Conservation (phyloP, 495 filamentous ascomycete species). For the Cetradonia linearis region DNA sequence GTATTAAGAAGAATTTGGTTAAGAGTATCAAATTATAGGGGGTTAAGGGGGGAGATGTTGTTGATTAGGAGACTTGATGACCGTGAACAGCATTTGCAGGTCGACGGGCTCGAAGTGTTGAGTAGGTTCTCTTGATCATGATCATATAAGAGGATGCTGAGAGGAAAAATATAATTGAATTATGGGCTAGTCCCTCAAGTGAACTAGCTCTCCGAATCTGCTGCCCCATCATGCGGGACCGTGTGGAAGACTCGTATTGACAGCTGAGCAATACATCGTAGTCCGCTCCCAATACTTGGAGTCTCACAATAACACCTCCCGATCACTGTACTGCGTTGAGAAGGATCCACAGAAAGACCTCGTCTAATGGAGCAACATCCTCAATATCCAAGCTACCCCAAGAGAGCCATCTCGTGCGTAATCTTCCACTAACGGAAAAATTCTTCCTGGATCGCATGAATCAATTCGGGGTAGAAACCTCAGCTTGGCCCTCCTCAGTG, state of each 20-base stretch:
- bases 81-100: not conserved
- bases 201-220: slow-evolving; percentile 19
- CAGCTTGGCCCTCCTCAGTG: slow-evolving; percentile 22
- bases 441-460: too few species aligned
- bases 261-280: not conserved
- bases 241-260: not conserved
- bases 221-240: not conserved
- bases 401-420: not conserved
- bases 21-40: slow-evolving; percentile 78
- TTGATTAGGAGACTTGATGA: not conserved
- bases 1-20: slow-evolving; percentile 87
- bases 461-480: not conserved
- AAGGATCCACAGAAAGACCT: not conserved
- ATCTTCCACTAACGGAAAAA: not conserved
- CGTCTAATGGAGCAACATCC: not conserved
- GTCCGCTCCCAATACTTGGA: not conserved
- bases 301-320: not conserved
- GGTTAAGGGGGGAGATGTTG: not conserved
- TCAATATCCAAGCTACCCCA: not conserved
- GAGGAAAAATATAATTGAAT: not conserved
- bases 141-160: not conserved
- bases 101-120: not conserved
- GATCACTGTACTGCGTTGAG: not conserved
- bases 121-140: not conserved
- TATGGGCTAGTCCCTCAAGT: not conserved